Conservation (phyloP, 495 filamentous ascomycete genomes). For the Tuber magnatum region DNA sequence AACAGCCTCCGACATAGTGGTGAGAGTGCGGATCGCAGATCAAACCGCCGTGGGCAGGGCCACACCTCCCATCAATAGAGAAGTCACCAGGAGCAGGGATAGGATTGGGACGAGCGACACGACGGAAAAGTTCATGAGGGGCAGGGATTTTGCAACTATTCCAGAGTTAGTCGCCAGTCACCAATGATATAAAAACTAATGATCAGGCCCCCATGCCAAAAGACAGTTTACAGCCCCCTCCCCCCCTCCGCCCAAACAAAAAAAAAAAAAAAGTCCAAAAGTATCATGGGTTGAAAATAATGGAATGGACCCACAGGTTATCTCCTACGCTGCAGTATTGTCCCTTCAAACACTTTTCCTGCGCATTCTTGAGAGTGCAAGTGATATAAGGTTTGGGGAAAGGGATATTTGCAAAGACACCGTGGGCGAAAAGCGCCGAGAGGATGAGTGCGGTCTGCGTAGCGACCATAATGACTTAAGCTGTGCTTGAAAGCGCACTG, state of each 20-base stretch:
- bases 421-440: slow-evolving; percentile 29
- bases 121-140: slow-evolving; percentile 16
- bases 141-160: background rate
- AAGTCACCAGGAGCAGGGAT: slow-evolving; percentile 29
- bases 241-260: no score
- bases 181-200: background rate
- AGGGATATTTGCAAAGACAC: slow-evolving; percentile 26
- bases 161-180: background rate
- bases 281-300: background rate
- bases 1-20: slow-evolving; percentile 21
- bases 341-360: slow-evolving; percentile 14
- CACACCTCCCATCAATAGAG: slow-evolving; percentile 24
- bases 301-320: slow-evolving; percentile 6
- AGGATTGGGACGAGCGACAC: slow-evolving; percentile 17
- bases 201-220: background rate
- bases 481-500: slow-evolving; percentile 12
- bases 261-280: background rate
- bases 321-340: slow-evolving; percentile 4
- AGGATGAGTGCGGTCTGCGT: slow-evolving; percentile 21
- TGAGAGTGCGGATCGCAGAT: slow-evolving; percentile 28
- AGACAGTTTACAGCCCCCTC: background rate
- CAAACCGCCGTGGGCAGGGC: slow-evolving; percentile 23
- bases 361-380: background rate
- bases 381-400: background rate
- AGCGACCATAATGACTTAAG: slow-evolving; percentile 29